Percentiles rank a stretch among this genome's conserved stretches.
These are phyloP conservation scores for Rhynchospora breviuscula DNA, from an alignment of 176 grass and related monocot species.

Conservation along the genomic window DNA sequence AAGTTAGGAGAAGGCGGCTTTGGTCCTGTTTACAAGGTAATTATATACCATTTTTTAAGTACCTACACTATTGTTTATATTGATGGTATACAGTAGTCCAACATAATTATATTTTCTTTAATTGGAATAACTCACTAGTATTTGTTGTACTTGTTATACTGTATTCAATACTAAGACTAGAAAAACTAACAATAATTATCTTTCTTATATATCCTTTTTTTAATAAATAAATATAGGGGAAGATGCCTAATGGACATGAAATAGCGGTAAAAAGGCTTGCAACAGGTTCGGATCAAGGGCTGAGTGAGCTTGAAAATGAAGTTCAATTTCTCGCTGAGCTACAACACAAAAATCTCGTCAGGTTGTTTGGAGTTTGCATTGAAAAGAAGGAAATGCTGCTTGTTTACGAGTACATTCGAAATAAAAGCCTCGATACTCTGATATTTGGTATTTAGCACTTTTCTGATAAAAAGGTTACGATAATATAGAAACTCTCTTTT, in stretches of 20 bases:
- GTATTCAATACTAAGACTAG: not conserved
- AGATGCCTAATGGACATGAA: constrained; percentile 39
- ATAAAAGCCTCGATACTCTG: constrained; percentile 48
- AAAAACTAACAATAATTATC: not conserved
- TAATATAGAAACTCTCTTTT: too few relatives aligned
- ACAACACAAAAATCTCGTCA: constrained; percentile 55
- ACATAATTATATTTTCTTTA: not conserved
- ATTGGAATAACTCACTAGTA: too few relatives aligned
- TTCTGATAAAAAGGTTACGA: not conserved
- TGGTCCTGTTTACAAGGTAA: constrained; percentile 39
- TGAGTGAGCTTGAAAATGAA: constrained; percentile 42
- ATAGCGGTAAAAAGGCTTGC: constrained; percentile 52
- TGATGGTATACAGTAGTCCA: not conserved
- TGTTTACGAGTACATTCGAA: constrained; percentile 49
- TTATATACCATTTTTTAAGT: not conserved
- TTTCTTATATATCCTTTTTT: not conserved
- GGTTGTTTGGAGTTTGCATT: constrained; percentile 43
- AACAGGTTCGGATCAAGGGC: constrained; percentile 20
- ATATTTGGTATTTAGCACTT: constrained; percentile 42
- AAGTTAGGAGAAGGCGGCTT: constrained; percentile 42
- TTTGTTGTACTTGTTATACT: too few relatives aligned
- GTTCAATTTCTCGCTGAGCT: constrained; percentile 38
- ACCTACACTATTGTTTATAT: not conserved
- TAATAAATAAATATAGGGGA: constrained; percentile 16
- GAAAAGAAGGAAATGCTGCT: constrained; percentile 35